phyloP scores from a whole-genome alignment of 176 grass and related monocot genomes.

The Triticum urartu region DNA sequence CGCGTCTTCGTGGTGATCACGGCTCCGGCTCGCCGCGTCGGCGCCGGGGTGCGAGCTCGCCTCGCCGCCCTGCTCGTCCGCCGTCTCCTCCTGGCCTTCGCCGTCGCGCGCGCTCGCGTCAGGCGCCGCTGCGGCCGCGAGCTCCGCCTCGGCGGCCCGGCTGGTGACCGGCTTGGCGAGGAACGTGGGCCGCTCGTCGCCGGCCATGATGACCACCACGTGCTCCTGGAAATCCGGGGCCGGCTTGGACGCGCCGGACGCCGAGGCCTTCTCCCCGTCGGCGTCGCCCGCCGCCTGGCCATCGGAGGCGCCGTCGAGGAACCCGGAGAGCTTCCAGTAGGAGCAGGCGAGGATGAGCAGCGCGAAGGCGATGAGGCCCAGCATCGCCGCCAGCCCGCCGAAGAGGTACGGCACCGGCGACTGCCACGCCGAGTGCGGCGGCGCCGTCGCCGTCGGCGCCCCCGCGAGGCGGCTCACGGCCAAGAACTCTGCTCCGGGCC shows the following conservation, averaged over 20 bases:
- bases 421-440: conserved; percentile 68
- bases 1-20: background rate
- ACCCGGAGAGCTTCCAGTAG: conserved; percentile 87
- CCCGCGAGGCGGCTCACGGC: conserved; percentile 19
- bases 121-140: background rate
- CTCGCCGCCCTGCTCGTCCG: background rate
- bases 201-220: conserved; percentile 55
- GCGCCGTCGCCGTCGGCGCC: conserved; percentile 22
- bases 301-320: conserved; percentile 44
- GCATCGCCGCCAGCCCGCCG: conserved; percentile 79
- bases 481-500: conserved; percentile 42
- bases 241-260: background rate
- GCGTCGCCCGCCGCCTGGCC: background rate
- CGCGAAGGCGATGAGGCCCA: conserved; percentile 82
- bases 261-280: conserved; percentile 27
- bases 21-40: background rate
- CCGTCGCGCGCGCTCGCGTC: background rate
- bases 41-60: background rate
- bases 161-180: conserved; percentile 46
- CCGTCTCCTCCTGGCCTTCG: background rate
- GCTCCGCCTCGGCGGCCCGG: conserved; percentile 35
- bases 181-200: conserved; percentile 55
- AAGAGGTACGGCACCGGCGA: conserved; percentile 90
- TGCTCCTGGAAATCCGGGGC: background rate
- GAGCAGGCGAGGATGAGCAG: conserved; percentile 93